Base-by-base conservation (phyloP, 192 early-diverging fungal species). In the Ambispora gerdemannii region DNA sequence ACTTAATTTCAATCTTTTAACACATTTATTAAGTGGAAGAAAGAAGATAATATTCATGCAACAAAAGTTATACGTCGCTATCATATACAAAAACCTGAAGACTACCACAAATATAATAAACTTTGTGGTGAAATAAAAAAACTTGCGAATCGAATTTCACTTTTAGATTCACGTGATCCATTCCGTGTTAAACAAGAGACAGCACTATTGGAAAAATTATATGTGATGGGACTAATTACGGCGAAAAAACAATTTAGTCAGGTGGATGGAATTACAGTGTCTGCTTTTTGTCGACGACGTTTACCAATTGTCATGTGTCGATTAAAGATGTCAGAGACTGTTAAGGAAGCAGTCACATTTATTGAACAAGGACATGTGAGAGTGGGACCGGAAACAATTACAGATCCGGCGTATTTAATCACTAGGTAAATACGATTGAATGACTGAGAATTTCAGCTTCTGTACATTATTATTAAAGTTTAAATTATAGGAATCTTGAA, bases 291-390 rank as follows among this genome's bases (percentile, higher is more conserved):
- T 81, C 81, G 91, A 52, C 86, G 94, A 50, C 79, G 95, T 31
- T 74, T 97, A 31, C 91, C 94, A 20, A 89, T 97, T 36, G 89
- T 97, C 24, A 92, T 98, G 93, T 93, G 92, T 50, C 83, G 93
- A n/a, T 75, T 95, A 32, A 93, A 93, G 77, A 98, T 98, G 95
- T 87, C 94, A 1, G 91, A 98, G 81, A 92, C 90, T 38, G 93
- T 96, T 51, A 91, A 90, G 50, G 86, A 93, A 74, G 95, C 94
- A 13, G 91, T 92, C 20, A 89, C 86, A 31, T 91, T 93, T 76
- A 87, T 98, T 28, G 93, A 96, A 80, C 95, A 98, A 73, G 95
- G 95, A 28, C 95, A 98, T 82, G 83, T 98, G 50, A 86, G 95
- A 6, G 92, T 98, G 3, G 95, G 95, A 11, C 93, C 95, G 10